Evolutionary conservation across 2,329 filamentous ascomycete genomes (phyloP).

Genomic region (Colletotrichum zoysiae): DNA sequence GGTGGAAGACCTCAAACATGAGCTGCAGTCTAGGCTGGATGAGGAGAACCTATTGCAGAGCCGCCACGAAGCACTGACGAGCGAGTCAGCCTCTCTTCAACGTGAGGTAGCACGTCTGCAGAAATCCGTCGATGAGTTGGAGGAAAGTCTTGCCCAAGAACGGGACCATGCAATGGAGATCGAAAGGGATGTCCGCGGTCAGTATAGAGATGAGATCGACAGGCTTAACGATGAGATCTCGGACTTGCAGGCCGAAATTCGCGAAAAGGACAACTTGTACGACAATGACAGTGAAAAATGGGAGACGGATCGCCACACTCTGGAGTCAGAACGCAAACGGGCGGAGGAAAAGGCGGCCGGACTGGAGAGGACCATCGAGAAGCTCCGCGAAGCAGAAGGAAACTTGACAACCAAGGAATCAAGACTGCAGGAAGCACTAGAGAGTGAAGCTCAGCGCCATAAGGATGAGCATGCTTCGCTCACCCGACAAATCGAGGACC

Average conservation of each 20-base stretch:
- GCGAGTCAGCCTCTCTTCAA: conserved; percentile 76
- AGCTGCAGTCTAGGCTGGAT: conserved; percentile 69
- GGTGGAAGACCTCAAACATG: conserved; percentile 68
- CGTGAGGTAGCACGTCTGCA: conserved; percentile 68
- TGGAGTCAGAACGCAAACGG: conserved; percentile 74
- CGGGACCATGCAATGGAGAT: conserved; percentile 69
- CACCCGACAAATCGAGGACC: conserved; percentile 78
- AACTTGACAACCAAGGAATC: conserved; percentile 76
- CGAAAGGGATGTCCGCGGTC: conserved; percentile 68
- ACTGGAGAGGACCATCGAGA: conserved; percentile 78
- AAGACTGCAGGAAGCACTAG: conserved; percentile 75
- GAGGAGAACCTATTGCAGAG: conserved; percentile 79
- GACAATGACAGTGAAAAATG: conserved; percentile 80
- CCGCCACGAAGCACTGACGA: conserved; percentile 75
- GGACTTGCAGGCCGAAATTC: conserved; percentile 72
- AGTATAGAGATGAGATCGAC: conserved; percentile 61
- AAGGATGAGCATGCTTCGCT: conserved; percentile 78
- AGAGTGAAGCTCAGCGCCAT: conserved; percentile 79
- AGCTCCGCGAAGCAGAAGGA: conserved; percentile 75
- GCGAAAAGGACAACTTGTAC: conserved; percentile 78
- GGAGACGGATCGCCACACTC: conserved; percentile 73
- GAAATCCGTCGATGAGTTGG: conserved; percentile 60
- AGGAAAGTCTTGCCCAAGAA: conserved; percentile 64
- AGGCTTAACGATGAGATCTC: conserved; percentile 70
- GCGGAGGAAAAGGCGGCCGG: conserved; percentile 76